Base-by-base conservation (phyloP, 2,329 filamentous ascomycete species). In the Biscogniauxia marginata region DNA sequence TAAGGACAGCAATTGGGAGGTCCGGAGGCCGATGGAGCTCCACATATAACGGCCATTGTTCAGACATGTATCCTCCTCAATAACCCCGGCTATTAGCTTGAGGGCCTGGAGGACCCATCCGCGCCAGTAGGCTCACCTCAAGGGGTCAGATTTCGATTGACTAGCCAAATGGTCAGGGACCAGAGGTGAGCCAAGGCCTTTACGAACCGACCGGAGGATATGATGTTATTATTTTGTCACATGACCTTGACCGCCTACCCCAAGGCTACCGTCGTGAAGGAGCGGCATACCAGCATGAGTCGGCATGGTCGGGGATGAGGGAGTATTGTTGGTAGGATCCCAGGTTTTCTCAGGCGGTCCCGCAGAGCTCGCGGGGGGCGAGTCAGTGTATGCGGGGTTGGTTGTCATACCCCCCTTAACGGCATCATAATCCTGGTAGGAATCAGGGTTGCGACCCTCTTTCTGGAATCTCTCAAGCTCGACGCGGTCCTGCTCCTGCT, bases 381-480 rank as follows among this genome's bases (percentile, higher is more conserved):
- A 67, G 46, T 69, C 60, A 5, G 70, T 66, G 5, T 76, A 59
- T 49, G 63, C 70, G 62, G 75, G 75, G 46, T 68, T 64, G 18
- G 63, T 65, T n/a, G 61, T 57, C 45, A 65, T 57, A 20, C 67
- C 70, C 22, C 66, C 66, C 49, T 70, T 67, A 49, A 71, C 59
- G 19, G 70, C 73, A 24, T 71, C 66, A 49, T 67, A 71, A 47
- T 65, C 60, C 57, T 81, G 75, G 19, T 72, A 70, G 64, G n/a
- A n/a, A n/a, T 83, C 80, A 1, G 79, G 78, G 66, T 82, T 68
- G 60, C 79, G 66, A 46, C 80, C 80, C 52, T 71, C 72, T 59
- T 74, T 76, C 54, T 75, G 72, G 72, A 80, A 79, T 11, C 75
- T 71, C 60, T 82, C 79, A 43, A 83, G 69, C 66, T 84, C 83